Base-by-base conservation (phyloP, 768 basidiomycete species). In the Nevesoporus exiguus region DNA sequence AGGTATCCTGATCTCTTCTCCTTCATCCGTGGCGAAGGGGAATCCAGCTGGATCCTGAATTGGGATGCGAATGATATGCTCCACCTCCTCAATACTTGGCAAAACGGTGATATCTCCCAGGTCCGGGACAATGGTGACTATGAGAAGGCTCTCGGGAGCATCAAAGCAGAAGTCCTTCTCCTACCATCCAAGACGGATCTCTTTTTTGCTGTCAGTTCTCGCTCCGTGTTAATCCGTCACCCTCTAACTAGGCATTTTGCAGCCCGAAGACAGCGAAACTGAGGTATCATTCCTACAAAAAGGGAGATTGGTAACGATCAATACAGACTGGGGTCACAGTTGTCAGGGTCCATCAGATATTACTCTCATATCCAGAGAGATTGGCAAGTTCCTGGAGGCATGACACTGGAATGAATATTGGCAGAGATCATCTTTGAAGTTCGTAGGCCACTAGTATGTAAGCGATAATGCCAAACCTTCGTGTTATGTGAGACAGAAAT, bases 41-140 rank as follows among this genome's bases (percentile, higher is more conserved):
- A 82, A 60, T 62, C 62, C n/a, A 61, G 66, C 0, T 77, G 76
- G 65, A 61, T 79, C 3, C 57, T 54, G 30, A 36, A 58, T 22
- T 81, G 80, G 81, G 81, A 82, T 59, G 80, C 80, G 15, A 82
- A 83, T 54, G 78, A 81, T 59, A 64, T 82, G 54, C 63, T 83
- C 29, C 67, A 74, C 31, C 70, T 82, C n/a, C 60, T 81, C 42
- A 58, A 73, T 19, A 81, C 80, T 7, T 81, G 80, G 80, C 70
- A 75, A 49, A 70, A 64, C 0, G 80, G 79, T 15, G 80, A 81
- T 59, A 69, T 80, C 19, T 80, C 80, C 6, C 66, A 66, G 24
- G 66, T 81, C 5, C 67, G 73, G 22, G 73, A 79, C 54, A 68
- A 69, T 1, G 79, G 77, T 8, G 71, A 80, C 56, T 70, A 77